phyloP scores from a whole-genome alignment of 345 rosid species.

The Brassica carinata region DNA sequence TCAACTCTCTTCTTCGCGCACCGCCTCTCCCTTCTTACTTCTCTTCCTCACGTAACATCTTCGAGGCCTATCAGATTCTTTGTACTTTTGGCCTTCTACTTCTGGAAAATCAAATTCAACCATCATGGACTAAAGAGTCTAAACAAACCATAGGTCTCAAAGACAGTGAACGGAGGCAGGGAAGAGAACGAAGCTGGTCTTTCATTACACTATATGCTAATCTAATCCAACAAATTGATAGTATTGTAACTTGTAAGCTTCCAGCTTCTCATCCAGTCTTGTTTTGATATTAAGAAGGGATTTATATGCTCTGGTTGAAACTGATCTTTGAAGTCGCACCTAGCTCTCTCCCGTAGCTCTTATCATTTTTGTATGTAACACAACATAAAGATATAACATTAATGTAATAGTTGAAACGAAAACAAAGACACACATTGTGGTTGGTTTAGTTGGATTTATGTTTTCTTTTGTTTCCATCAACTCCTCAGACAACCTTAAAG shows the following conservation, averaged over 20 bases:
- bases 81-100: constrained; percentile 7
- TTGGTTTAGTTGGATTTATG: constrained; percentile 36
- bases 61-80: no score
- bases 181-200: constrained; percentile 68
- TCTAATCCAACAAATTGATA: constrained; percentile 52
- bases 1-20: no score
- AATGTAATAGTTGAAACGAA: constrained; percentile 21
- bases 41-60: no score
- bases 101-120: not conserved
- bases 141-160: constrained; percentile 29
- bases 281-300: not conserved
- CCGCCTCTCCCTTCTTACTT: no score
- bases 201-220: constrained; percentile 42
- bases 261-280: not conserved
- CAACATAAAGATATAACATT: constrained; percentile 12
- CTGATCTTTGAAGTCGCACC: constrained; percentile 45
- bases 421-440: constrained; percentile 17
- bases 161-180: constrained; percentile 28
- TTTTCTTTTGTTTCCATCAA: constrained; percentile 21
- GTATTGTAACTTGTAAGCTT: constrained; percentile 47
- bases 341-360: constrained; percentile 19
- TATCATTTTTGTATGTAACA: constrained; percentile 13
- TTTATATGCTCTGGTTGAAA: not conserved
- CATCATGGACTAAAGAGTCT: constrained; percentile 23
- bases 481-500: constrained; percentile 33